Evolutionary conservation across 805 yeast species (phyloP).

Genomic region (Yamadazyma nakazawae): DNA sequence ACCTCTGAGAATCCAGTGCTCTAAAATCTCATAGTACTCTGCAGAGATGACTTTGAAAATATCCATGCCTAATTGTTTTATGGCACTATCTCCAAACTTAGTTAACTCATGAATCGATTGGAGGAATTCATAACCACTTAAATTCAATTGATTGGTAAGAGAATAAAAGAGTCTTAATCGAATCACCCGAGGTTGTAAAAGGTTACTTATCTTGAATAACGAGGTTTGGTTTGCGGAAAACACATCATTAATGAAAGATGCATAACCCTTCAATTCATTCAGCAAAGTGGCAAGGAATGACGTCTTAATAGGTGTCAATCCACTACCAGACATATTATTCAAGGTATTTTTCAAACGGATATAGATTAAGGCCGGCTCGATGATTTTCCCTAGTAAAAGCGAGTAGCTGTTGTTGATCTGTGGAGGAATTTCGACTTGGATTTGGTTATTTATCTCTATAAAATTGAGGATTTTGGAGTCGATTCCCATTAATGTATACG

Average conservation of each 20-base stretch:
- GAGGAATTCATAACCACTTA: constrained; percentile 51
- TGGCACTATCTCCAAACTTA: constrained; percentile 60
- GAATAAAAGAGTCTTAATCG: constrained; percentile 55
- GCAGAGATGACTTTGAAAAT: constrained; percentile 46
- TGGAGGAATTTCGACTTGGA: constrained; percentile 43
- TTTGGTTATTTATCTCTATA: constrained; percentile 23
- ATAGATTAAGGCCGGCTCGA: constrained; percentile 74
- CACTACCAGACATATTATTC: constrained; percentile 13
- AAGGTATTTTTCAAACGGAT: constrained; percentile 38
- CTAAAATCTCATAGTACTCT: constrained; percentile 61
- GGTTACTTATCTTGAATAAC: constrained; percentile 34
- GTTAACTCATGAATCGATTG: constrained; percentile 49
- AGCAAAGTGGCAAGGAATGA: constrained; percentile 56
- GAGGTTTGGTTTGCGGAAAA: constrained; percentile 27
- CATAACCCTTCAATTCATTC: constrained; percentile 32
- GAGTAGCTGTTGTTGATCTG: constrained; percentile 54
- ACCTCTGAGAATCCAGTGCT: constrained; percentile 71
- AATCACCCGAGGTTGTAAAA: constrained; percentile 50
- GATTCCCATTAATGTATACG: constrained; percentile 58
- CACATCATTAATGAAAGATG: constrained; percentile 31
- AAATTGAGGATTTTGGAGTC: constrained; percentile 57
- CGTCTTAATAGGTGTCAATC: constrained; percentile 53
- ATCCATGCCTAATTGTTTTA: constrained; percentile 40
- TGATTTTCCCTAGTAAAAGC: constrained; percentile 50
- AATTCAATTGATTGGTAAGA: constrained; percentile 33